Percentiles rank a stretch among this genome's conserved stretches.
phyloP scores from a whole-genome alignment of 2,329 filamentous ascomycete species.

The Aspergillus quadricinctus region DNA sequence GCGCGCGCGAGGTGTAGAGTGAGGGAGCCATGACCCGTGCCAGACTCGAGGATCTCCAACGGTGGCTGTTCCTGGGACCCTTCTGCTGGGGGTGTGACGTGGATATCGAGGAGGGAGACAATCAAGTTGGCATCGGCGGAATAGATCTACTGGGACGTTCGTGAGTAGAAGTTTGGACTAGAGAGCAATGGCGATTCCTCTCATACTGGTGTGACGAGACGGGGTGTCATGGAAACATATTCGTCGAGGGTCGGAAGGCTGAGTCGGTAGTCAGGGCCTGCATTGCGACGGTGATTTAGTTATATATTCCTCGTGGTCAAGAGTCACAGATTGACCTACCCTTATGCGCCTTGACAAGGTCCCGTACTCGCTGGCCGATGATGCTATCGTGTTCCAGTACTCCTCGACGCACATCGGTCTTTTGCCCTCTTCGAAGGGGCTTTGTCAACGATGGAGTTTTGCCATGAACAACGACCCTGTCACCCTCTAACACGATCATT shows the following conservation, averaged over 20 bases:
- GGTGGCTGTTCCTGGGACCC: conserved; percentile 34
- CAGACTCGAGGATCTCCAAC: conserved; percentile 76
- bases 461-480: conserved; percentile 38
- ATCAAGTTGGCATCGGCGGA: conserved; percentile 71
- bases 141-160: conserved; percentile 55
- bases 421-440: conserved; percentile 36
- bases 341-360: conserved; percentile 54
- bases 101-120: conserved; percentile 70
- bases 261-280: conserved; percentile 51
- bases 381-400: conserved; percentile 50
- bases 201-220: conserved; percentile 70
- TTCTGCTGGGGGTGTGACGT: conserved; percentile 47
- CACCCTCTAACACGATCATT: conserved; percentile 33
- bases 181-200: conserved; percentile 1
- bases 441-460: conserved; percentile 39
- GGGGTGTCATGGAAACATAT: conserved; percentile 64
- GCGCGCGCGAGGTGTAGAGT: conserved; percentile 72
- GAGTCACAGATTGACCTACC: conserved; percentile 26
- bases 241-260: conserved; percentile 66
- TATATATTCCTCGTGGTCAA: not conserved
- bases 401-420: conserved; percentile 33
- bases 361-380: conserved; percentile 59
- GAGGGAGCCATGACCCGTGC: conserved; percentile 77
- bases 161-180: conserved; percentile 12
- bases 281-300: conserved; percentile 1